Conservation (phyloP, 108 stramenopile species). For the Skeletonema costatum region DNA sequence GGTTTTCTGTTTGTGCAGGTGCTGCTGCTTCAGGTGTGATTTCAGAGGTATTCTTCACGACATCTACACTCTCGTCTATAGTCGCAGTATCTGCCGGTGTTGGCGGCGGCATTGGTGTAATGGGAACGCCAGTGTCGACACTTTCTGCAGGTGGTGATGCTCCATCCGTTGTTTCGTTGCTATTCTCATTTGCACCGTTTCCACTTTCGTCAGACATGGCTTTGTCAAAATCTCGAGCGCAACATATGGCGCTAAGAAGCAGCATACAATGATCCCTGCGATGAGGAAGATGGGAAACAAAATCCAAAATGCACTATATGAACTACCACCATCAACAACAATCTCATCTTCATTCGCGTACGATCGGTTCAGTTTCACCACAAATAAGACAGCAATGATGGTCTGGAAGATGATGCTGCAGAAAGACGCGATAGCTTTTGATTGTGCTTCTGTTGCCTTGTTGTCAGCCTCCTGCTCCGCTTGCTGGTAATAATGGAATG, state of each 20-base stretch:
- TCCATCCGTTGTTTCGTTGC: constrained; percentile 18
- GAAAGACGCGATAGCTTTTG: constrained; percentile 52
- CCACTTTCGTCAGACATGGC: constrained; percentile 34
- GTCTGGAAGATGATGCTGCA: constrained; percentile 60
- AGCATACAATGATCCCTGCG: constrained; percentile 60
- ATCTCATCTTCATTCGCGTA: constrained; percentile 49
- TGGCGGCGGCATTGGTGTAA: constrained; percentile 13
- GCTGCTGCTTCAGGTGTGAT: constrained; percentile 5
- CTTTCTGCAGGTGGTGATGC: constrained; percentile 5
- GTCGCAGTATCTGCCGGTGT: not conserved
- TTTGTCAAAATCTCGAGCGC: constrained; percentile 47
- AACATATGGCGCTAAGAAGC: constrained; percentile 74
- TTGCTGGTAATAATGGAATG: constrained; percentile 64
- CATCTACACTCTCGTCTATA: not conserved
- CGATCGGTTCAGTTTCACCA: constrained; percentile 67
- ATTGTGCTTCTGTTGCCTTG: constrained; percentile 64
- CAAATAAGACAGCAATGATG: constrained; percentile 62
- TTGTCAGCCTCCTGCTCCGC: constrained; percentile 69
- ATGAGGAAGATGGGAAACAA: constrained; percentile 74
- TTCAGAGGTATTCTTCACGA: not conserved
- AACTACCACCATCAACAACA: constrained; percentile 30
- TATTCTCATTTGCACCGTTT: not conserved
- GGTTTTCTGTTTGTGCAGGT: not conserved
- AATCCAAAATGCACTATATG: constrained; percentile 80
- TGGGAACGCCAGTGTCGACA: not conserved